These are phyloP conservation scores for Fusarium virguliforme DNA, from an alignment of 2,329 filamentous ascomycete genomes.

Conservation along the genomic window DNA sequence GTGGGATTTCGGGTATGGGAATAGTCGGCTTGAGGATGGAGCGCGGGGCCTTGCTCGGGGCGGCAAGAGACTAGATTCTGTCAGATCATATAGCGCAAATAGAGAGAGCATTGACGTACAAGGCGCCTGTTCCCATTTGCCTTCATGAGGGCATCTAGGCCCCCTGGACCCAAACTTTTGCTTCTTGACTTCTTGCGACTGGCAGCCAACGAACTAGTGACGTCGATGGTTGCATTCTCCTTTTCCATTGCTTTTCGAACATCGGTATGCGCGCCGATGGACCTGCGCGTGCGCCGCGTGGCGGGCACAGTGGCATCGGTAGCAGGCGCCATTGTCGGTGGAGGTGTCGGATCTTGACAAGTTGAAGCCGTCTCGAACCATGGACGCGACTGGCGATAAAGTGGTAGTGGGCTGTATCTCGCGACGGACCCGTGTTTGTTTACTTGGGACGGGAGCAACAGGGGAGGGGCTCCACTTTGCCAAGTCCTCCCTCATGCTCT, in stretches of 20 bases:
- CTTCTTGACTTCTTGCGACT: slow-evolving; percentile 83
- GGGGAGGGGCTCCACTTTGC: slow-evolving; percentile 44
- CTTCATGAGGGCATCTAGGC: slow-evolving; percentile 85
- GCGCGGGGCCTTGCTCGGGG: slow-evolving; percentile 67
- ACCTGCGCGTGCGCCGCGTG: slow-evolving; percentile 77
- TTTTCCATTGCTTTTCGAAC: slow-evolving; percentile 74
- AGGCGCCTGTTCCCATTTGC: slow-evolving; percentile 84
- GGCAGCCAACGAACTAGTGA: slow-evolving; percentile 68
- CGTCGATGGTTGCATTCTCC: slow-evolving; percentile 83
- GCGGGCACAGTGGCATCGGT: slow-evolving; percentile 68
- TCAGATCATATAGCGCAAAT: slow-evolving; percentile 33
- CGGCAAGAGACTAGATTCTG: slow-evolving; percentile 68
- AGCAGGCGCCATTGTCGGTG: slow-evolving; percentile 54
- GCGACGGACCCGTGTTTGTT: slow-evolving; percentile 58
- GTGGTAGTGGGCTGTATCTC: slow-evolving; percentile 48
- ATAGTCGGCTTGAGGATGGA: slow-evolving; percentile 89
- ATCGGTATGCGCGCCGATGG: slow-evolving; percentile 74
- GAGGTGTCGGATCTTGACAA: slow-evolving; percentile 38
- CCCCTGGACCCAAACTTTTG: slow-evolving; percentile 96
- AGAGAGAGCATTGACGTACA: slow-evolving; percentile 66
- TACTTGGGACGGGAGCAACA: slow-evolving; percentile 55
- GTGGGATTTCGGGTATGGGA: slow-evolving; percentile 77
- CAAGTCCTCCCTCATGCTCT: slow-evolving; percentile 12
- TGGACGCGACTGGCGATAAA: slow-evolving; percentile 45
- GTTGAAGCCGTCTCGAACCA: slow-evolving; percentile 37